phyloP scores from a whole-genome alignment of 257 asterid species.

The Rubia yunnanensis region DNA sequence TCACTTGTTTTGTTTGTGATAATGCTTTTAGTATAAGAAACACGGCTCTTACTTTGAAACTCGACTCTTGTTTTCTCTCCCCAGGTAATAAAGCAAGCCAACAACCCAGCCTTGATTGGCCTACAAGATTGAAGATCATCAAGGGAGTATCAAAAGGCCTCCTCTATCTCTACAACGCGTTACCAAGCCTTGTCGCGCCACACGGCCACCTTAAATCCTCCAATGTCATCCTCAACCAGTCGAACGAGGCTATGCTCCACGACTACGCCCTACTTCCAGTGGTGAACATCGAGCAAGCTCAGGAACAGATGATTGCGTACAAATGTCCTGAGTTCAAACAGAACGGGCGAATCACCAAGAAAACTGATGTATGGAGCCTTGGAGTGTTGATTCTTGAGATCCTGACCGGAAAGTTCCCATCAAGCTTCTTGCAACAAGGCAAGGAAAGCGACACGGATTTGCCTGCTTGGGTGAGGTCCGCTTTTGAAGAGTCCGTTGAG shows the following conservation, averaged over 20 bases:
- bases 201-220: slow-evolving; percentile 93
- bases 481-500: slow-evolving; percentile 20
- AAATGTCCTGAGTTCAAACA: slow-evolving; percentile 64
- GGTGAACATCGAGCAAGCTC: slow-evolving; percentile 68
- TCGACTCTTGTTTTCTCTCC: not conserved
- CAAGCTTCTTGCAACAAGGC: slow-evolving; percentile 58
- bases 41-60: not conserved
- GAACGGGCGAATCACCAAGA: slow-evolving; percentile 52
- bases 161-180: slow-evolving; percentile 55
- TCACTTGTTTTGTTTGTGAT: too few species aligned
- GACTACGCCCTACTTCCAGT: slow-evolving; percentile 83
- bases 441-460: slow-evolving; percentile 35
- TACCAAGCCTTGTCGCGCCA: slow-evolving; percentile 77
- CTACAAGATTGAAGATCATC: slow-evolving; percentile 51
- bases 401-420: slow-evolving; percentile 60
- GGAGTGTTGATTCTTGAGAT: slow-evolving; percentile 70
- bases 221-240: slow-evolving; percentile 56
- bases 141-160: slow-evolving; percentile 77
- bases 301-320: slow-evolving; percentile 69
- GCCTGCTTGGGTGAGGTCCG: slow-evolving; percentile 45
- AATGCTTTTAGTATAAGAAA: too few species aligned
- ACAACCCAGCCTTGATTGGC: slow-evolving; percentile 53
- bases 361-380: slow-evolving; percentile 79
- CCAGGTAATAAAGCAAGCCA: slow-evolving; percentile 48
- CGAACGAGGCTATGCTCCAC: slow-evolving; percentile 45